A percentile compares a stretch with the other conserved stretches of the same genome.
Evolutionary conservation across 345 rosid species (phyloP).

Genomic region (Balakata baccata): DNA sequence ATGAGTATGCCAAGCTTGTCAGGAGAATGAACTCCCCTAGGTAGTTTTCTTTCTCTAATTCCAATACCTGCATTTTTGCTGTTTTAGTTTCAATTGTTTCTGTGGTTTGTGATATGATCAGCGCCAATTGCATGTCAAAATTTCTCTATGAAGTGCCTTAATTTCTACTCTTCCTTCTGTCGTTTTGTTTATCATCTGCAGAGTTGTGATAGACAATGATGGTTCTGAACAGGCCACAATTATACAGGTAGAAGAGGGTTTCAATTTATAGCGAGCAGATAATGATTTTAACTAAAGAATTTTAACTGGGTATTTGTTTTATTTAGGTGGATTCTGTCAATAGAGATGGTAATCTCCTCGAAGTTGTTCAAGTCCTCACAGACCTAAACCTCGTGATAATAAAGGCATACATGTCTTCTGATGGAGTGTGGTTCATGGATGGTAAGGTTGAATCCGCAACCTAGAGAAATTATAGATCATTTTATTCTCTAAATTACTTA

Average conservation of each 20-base stretch:
- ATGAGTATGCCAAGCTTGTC: slow-evolving; percentile 48
- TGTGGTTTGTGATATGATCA: neutral
- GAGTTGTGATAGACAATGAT: slow-evolving; percentile 46
- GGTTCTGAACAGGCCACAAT: slow-evolving; percentile 44
- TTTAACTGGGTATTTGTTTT: neutral
- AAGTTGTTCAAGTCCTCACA: slow-evolving; percentile 44
- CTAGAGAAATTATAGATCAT: neutral
- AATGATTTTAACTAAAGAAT: neutral
- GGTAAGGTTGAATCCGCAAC: slow-evolving; percentile 25
- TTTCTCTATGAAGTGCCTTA: neutral
- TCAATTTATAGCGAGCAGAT: too few species aligned
- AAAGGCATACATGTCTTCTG: slow-evolving; percentile 51
- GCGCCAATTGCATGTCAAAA: neutral
- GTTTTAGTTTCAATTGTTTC: neutral
- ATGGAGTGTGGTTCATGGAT: slow-evolving; percentile 59
- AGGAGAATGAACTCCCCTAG: slow-evolving; percentile 53
- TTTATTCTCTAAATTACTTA: neutral
- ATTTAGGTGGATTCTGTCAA: slow-evolving; percentile 44
- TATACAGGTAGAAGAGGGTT: slow-evolving; percentile 31
- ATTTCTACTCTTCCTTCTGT: neutral
- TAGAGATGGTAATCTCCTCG: slow-evolving; percentile 46
- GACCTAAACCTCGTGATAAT: slow-evolving; percentile 46
- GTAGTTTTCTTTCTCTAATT: slow-evolving; percentile 14
- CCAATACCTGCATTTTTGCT: neutral
- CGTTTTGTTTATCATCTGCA: slow-evolving; percentile 17